These are phyloP conservation scores for Cryphonectria carpinicola DNA, from an alignment of 2,329 filamentous ascomycete genomes.

Conservation along the genomic window DNA sequence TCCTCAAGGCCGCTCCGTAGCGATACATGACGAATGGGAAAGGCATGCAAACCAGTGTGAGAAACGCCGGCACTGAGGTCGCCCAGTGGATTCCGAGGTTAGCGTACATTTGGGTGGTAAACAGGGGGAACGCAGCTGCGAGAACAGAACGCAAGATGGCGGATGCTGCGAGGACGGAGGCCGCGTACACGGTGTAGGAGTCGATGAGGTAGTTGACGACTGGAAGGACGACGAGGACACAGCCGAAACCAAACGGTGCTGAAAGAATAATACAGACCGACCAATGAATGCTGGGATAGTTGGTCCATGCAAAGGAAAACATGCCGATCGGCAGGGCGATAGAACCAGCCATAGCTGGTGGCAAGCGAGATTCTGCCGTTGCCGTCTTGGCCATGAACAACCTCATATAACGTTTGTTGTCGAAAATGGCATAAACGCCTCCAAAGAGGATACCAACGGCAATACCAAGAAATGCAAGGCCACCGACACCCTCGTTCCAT, in stretches of 20 bases:
- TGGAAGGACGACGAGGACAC: slow-evolving; percentile 67
- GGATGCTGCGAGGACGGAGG: slow-evolving; percentile 74
- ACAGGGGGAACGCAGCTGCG: slow-evolving; percentile 73
- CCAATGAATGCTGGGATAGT: slow-evolving; percentile 37
- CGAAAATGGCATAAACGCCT: slow-evolving; percentile 54
- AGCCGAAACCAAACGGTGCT: slow-evolving; percentile 45
- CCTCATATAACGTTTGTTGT: slow-evolving; percentile 57
- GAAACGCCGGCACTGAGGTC: slow-evolving; percentile 71
- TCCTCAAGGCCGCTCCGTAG: slow-evolving; percentile 61
- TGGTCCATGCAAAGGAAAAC: slow-evolving; percentile 18
- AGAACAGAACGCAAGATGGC: slow-evolving; percentile 73
- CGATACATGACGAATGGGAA: slow-evolving; percentile 66
- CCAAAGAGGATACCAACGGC: slow-evolving; percentile 59
- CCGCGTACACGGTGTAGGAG: slow-evolving; percentile 74
- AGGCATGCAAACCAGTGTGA: slow-evolving; percentile 60
- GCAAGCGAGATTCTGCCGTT: slow-evolving; percentile 66
- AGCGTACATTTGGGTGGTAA: slow-evolving; percentile 63
- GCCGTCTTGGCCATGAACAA: slow-evolving; percentile 38
- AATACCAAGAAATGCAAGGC: slow-evolving; percentile 66
- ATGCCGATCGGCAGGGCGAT: slow-evolving; percentile 37
- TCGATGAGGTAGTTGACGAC: slow-evolving; percentile 71
- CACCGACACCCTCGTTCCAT: slow-evolving; percentile 60
- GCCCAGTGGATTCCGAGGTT: slow-evolving; percentile 77
- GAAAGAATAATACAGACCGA: slow-evolving; percentile 42
- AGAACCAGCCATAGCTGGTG: slow-evolving; percentile 62